These are phyloP conservation scores for Erythrobasidium yunnanense DNA, from an alignment of 768 basidiomycete species.

Conservation along the genomic window DNA sequence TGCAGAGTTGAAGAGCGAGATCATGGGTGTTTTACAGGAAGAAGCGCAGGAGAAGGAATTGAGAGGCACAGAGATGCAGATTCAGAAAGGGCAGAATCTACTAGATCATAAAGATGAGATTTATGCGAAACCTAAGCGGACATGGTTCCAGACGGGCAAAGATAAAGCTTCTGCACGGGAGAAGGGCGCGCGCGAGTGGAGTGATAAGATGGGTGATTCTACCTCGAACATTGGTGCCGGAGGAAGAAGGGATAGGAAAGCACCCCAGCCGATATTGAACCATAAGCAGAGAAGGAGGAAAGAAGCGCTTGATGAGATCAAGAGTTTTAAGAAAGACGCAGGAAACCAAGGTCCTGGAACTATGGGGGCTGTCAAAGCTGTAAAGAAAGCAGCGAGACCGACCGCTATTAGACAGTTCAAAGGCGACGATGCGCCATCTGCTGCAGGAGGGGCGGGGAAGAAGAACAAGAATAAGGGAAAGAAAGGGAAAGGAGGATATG, in stretches of 20 bases:
- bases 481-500: slow-evolving; percentile 87
- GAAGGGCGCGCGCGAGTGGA: neutral
- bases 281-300: slow-evolving; percentile 27
- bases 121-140: slow-evolving; percentile 79
- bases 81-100: slow-evolving; percentile 89
- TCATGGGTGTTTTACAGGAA: slow-evolving; percentile 67
- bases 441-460: neutral
- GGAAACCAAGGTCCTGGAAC: neutral
- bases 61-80: slow-evolving; percentile 85
- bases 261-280: slow-evolving; percentile 15
- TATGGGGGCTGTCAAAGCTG: neutral
- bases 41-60: slow-evolving; percentile 94
- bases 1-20: slow-evolving; percentile 60
- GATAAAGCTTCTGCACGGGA: slow-evolving; percentile 69
- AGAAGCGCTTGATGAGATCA: slow-evolving; percentile 28
- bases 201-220: neutral
- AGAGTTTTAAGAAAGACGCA: neutral
- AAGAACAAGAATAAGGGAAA: slow-evolving; percentile 42
- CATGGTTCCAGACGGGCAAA: slow-evolving; percentile 91
- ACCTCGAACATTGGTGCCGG: neutral
- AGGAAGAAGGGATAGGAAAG: neutral
- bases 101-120: slow-evolving; percentile 88
- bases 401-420: neutral
- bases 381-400: slow-evolving; percentile 4
- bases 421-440: neutral